These are phyloP conservation scores for Cichorium intybus DNA, from an alignment of 140 eudicot species.

Conservation along the genomic window DNA sequence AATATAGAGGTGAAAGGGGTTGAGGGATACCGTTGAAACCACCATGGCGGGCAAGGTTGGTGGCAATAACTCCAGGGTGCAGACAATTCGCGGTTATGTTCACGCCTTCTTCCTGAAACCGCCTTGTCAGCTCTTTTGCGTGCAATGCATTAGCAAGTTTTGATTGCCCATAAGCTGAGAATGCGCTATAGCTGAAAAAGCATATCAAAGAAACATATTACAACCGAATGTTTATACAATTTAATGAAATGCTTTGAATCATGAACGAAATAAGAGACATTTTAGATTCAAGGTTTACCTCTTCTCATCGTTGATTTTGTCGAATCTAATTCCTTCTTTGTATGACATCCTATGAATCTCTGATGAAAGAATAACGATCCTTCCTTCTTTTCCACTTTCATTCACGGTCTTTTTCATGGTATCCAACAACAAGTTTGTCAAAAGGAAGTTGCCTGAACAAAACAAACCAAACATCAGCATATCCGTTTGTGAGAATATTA, in stretches of 20 bases:
- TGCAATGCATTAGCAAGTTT: conserved; percentile 75
- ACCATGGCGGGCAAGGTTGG: conserved; percentile 63
- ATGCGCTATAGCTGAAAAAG: conserved; percentile 52
- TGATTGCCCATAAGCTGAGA: conserved; percentile 82
- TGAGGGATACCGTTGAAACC: conserved; percentile 35
- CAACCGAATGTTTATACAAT: not conserved
- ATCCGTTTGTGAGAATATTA: not conserved
- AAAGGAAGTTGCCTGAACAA: conserved; percentile 63
- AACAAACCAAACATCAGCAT: not conserved
- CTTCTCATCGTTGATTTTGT: conserved; percentile 64
- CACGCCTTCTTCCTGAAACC: conserved; percentile 72
- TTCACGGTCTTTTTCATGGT: conserved; percentile 74
- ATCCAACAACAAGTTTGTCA: conserved; percentile 72
- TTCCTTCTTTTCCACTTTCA: conserved; percentile 67
- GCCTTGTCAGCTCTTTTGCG: conserved; percentile 64
- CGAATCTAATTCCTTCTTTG: conserved; percentile 73
- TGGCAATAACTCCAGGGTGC: conserved; percentile 79
- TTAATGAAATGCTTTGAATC: not conserved
- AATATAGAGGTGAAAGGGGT: conserved; percentile 4
- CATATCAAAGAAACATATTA: not conserved
- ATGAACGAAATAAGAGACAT: not conserved
- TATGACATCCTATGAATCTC: conserved; percentile 43
- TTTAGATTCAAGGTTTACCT: conserved; percentile 34
- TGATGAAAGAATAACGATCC: conserved; percentile 72
- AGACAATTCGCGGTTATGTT: conserved; percentile 78